These are phyloP conservation scores for Paraconiothyrium brasiliense DNA, from an alignment of 2,329 filamentous ascomycete genomes.

Conservation along the genomic window DNA sequence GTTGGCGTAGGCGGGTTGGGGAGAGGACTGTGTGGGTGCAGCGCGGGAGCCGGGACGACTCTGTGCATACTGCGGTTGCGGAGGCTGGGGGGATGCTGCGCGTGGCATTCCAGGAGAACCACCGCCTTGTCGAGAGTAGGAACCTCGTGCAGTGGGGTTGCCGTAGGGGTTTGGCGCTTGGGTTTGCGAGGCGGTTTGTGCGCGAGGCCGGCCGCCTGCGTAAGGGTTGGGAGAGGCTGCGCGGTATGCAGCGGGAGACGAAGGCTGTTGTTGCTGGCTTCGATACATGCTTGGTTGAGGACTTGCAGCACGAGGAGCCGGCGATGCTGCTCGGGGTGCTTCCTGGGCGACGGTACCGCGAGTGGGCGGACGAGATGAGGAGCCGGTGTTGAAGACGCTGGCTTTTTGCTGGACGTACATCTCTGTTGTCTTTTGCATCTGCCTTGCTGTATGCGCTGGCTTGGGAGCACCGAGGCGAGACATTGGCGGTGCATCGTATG, in stretches of 20 bases:
- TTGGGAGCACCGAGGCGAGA: slow-evolving; percentile 87
- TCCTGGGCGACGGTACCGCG: slow-evolving; percentile 60
- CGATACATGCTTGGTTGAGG: slow-evolving; percentile 67
- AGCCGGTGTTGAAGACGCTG: slow-evolving; percentile 71
- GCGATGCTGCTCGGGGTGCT: slow-evolving; percentile 66
- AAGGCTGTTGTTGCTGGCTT: slow-evolving; percentile 7
- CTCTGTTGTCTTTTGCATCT: slow-evolving; percentile 95
- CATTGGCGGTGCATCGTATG: slow-evolving; percentile 78
- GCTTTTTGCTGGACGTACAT: slow-evolving; percentile 86
- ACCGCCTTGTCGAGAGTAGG: slow-evolving; percentile 50
- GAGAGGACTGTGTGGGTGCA: slow-evolving; percentile 31
- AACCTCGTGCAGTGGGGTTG: slow-evolving; percentile 42
- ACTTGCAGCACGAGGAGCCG: slow-evolving; percentile 67
- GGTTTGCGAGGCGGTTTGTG: slow-evolving; percentile 50
- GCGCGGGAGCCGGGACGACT: slow-evolving; percentile 15
- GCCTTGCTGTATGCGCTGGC: slow-evolving; percentile 88
- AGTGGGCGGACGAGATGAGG: slow-evolving; percentile 66
- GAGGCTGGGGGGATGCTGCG: slow-evolving; percentile 57
- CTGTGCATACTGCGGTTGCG: slow-evolving; percentile 13
- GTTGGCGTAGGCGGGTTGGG: slow-evolving; percentile 49
- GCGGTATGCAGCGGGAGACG: slow-evolving; percentile 18
- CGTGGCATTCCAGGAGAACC: slow-evolving; percentile 46
- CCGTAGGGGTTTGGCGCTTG: slow-evolving; percentile 47
- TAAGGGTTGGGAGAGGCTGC: slow-evolving; percentile 71
- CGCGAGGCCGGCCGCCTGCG: slow-evolving; percentile 42